Evolutionary conservation across 108 stramenopile genomes (phyloP).

Genomic region (Phaeodactylum tricornutum): DNA sequence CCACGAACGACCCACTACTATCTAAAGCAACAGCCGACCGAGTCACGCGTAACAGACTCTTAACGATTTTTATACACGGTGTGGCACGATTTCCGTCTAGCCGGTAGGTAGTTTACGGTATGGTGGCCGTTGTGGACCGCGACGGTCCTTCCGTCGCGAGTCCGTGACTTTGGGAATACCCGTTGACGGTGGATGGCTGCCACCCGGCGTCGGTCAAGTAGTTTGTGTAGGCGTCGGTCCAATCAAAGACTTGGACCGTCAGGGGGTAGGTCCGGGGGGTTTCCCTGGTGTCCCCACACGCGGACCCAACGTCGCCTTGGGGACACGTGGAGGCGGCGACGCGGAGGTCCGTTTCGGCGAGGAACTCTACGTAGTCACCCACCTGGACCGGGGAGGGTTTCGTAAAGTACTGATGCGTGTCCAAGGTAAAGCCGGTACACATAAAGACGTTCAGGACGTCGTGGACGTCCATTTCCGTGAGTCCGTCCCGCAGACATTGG

Average conservation of each 20-base stretch:
- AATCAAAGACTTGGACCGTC: conserved; percentile 34
- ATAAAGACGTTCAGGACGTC: conserved; percentile 61
- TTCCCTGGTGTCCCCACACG: conserved; percentile 32
- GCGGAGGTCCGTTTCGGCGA: conserved; percentile 42
- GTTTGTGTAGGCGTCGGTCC: no score
- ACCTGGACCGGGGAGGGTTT: conserved; percentile 48
- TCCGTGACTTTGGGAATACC: conserved; percentile 35
- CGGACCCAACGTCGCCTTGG: conserved; percentile 43
- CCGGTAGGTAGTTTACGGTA: no score
- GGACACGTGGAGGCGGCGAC: conserved; percentile 47
- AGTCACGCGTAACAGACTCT: no score
- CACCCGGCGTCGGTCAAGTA: conserved; percentile 24
- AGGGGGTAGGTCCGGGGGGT: conserved; percentile 29
- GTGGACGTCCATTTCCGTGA: conserved; percentile 38
- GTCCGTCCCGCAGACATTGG: conserved; percentile 15
- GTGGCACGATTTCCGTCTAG: no score
- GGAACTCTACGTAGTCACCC: conserved; percentile 59
- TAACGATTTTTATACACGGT: no score
- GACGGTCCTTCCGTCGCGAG: no score
- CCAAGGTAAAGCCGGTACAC: conserved; percentile 49
- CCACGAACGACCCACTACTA: no score
- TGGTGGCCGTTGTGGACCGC: no score
- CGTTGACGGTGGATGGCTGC: conserved; percentile 25
- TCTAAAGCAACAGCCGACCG: no score
- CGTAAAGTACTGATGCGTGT: conserved; percentile 57